Conservation (phyloP, 495 filamentous ascomycete species). For the Aspergillus affinis region DNA sequence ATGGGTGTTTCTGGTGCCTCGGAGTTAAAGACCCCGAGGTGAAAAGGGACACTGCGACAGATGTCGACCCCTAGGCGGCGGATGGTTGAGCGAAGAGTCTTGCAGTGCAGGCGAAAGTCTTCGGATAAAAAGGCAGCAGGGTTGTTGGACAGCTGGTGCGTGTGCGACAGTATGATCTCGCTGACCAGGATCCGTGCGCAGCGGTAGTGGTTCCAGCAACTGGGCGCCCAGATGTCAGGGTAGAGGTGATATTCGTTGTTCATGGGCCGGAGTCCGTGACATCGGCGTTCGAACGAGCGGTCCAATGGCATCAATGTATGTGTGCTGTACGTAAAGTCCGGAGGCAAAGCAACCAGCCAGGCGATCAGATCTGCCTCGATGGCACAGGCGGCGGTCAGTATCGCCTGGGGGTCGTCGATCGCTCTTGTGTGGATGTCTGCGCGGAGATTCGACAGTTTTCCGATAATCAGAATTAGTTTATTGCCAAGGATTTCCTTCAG, state of each 20-base stretch:
- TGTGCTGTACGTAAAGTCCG: neutral
- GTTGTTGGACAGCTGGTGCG: neutral
- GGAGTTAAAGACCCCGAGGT: neutral
- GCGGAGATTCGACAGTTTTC: neutral
- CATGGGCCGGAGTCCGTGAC: neutral
- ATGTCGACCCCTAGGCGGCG: neutral
- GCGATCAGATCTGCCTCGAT: neutral
- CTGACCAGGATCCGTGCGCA: neutral
- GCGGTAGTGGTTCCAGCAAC: neutral
- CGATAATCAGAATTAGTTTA: neutral
- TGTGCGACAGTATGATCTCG: neutral
- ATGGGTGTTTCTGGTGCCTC: neutral
- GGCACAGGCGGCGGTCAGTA: neutral
- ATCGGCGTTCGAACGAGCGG: neutral
- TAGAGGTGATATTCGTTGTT: neutral
- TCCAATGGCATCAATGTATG: neutral
- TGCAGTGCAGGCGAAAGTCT: neutral
- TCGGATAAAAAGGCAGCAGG: neutral
- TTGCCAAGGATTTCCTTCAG: neutral
- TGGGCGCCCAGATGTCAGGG: neutral
- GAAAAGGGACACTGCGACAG: neutral
- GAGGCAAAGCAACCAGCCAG: neutral
- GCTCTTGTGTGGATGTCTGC: neutral
- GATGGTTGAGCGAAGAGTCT: neutral
- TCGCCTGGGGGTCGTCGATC: neutral